A percentile compares a stretch with the other conserved stretches of the same genome.
These are phyloP conservation scores for Mediolabrus comicus DNA, from an alignment of 108 stramenopile genomes.

Conservation along the genomic window DNA sequence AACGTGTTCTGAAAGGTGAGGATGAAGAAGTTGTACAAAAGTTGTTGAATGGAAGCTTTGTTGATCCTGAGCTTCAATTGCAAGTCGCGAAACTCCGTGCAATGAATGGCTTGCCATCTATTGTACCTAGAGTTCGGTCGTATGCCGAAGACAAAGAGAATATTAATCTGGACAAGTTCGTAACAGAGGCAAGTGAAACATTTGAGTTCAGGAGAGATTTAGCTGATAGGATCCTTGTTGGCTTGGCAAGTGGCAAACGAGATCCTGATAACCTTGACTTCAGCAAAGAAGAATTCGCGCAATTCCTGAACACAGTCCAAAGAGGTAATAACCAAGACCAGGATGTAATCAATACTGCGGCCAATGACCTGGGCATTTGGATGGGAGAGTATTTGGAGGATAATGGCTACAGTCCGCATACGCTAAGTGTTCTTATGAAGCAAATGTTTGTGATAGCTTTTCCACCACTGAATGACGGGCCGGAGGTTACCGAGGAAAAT, in stretches of 20 bases:
- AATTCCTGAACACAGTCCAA: neutral
- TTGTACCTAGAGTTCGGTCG: conserved; percentile 29
- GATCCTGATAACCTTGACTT: conserved; percentile 24
- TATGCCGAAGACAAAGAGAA: conserved; percentile 53
- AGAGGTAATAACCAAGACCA: neutral
- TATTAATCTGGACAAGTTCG: conserved; percentile 20
- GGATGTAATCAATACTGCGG: conserved; percentile 6
- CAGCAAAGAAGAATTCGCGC: conserved; percentile 14
- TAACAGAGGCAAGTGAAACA: conserved; percentile 7
- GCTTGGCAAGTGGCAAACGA: conserved; percentile 1
- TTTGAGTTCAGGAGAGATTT: conserved; percentile 20
- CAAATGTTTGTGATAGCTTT: conserved; percentile 53
- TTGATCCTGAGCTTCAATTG: conserved; percentile 33
- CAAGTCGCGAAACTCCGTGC: conserved; percentile 25
- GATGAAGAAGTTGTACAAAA: conserved; percentile 45
- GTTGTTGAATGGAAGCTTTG: conserved; percentile 33
- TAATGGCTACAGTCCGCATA: conserved; percentile 46
- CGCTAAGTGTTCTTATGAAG: conserved; percentile 29
- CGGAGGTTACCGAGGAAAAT: conserved; percentile 35
- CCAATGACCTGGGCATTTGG: conserved; percentile 42
- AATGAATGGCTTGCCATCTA: conserved; percentile 13
- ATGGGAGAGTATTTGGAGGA: conserved; percentile 50
- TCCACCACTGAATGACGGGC: conserved; percentile 24
- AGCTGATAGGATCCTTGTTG: conserved; percentile 22
- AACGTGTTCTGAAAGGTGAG: conserved; percentile 16